Conservation (phyloP, 495 filamentous ascomycete species). For the Pseudevernia furfuracea region DNA sequence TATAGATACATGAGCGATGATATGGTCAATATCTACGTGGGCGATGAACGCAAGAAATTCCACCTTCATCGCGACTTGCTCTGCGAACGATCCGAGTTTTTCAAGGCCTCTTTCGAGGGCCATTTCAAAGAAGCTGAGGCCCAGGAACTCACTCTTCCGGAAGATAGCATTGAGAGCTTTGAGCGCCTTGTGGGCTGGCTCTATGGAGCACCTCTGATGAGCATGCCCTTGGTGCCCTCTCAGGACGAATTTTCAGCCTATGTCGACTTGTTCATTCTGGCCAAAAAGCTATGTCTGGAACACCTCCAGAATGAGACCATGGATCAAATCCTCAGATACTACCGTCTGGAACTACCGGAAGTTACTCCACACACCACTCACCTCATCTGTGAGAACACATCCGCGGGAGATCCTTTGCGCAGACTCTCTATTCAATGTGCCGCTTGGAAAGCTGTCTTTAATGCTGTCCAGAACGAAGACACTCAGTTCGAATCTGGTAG, state of each 20-base stretch:
- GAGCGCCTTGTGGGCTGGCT: background rate
- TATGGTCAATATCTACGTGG: background rate
- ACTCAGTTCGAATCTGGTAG: no score
- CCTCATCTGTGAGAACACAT: background rate
- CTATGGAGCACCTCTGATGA: background rate
- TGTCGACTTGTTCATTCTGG: background rate
- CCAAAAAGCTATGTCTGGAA: background rate
- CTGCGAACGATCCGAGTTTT: background rate
- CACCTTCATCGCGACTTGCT: constrained; percentile 9
- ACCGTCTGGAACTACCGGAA: background rate
- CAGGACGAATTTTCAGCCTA: no score
- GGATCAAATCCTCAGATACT: background rate
- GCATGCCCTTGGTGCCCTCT: no score
- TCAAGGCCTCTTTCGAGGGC: background rate
- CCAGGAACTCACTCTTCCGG: background rate
- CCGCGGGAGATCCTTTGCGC: background rate
- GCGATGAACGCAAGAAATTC: background rate
- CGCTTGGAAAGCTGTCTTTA: background rate
- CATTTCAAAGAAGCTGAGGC: constrained; percentile 1
- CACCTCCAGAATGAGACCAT: background rate
- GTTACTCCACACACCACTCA: no score
- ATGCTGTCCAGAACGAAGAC: background rate
- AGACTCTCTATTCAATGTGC: no score
- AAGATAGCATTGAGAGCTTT: background rate
- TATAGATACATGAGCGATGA: background rate